phyloP scores from a whole-genome alignment of 768 basidiomycete species.

The Lepiota brunneoincarnata region DNA sequence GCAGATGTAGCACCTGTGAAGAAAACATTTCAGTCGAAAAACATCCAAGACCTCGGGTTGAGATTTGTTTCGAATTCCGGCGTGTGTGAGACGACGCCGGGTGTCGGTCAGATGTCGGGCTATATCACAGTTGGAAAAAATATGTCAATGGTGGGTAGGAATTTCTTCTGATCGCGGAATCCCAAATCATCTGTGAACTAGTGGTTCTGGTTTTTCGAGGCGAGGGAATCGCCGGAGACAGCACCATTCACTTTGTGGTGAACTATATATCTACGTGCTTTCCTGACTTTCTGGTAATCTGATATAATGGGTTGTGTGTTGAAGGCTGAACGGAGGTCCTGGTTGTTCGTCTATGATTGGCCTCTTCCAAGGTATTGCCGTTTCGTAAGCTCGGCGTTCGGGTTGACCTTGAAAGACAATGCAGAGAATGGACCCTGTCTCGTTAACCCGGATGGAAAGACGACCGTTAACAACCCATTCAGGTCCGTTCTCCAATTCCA shows the following conservation, averaged over 20 bases:
- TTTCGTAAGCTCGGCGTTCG: constrained; percentile 62
- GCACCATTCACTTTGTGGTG: constrained; percentile 67
- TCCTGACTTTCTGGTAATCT: constrained; percentile 74
- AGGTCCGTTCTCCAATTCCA: constrained; percentile 32
- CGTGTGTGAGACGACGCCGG: constrained; percentile 63
- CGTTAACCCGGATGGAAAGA: constrained; percentile 51
- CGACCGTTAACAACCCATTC: constrained; percentile 57
- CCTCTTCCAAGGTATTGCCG: constrained; percentile 53
- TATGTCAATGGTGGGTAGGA: constrained; percentile 51
- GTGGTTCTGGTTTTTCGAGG: constrained; percentile 69
- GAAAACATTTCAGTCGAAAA: constrained; percentile 18
- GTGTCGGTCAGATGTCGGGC: constrained; percentile 57
- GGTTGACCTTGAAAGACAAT: constrained; percentile 21
- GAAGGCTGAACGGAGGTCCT: constrained; percentile 58
- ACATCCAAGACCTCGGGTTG: constrained; percentile 27
- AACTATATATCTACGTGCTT: neutral
- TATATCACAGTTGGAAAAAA: constrained; percentile 56
- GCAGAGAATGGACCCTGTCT: constrained; percentile 63
- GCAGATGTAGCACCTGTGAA: neutral
- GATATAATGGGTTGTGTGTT: neutral
- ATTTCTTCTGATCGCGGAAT: neutral
- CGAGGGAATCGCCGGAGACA: constrained; percentile 56
- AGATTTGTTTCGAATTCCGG: constrained; percentile 58
- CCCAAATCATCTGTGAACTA: neutral
- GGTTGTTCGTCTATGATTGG: constrained; percentile 60